Evolutionary conservation across 164 flowering plant species (phyloP).

Genomic region (Macadamia integrifolia): DNA sequence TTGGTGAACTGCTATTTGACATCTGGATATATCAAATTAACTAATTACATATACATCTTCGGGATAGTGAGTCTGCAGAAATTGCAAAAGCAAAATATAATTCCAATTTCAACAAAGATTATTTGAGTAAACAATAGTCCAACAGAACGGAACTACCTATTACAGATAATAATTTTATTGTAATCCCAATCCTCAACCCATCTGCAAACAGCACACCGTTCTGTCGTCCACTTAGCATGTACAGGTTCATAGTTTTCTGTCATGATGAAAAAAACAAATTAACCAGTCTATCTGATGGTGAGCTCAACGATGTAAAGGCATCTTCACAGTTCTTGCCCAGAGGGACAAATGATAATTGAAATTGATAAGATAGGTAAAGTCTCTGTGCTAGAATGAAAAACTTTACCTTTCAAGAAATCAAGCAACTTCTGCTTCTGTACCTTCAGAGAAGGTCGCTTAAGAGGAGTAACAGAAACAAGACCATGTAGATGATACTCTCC

Average conservation of each 20-base stretch:
- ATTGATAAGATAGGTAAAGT: background rate
- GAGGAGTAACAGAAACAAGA: conserved; percentile 41
- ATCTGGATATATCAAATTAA: conserved; percentile 37
- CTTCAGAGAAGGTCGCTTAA: conserved; percentile 59
- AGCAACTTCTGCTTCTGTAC: conserved; percentile 71
- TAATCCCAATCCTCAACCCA: conserved; percentile 99
- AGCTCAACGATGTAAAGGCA: background rate
- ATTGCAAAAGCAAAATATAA: no score
- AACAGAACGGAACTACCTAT: conserved; percentile 40
- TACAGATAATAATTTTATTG: conserved; percentile 96
- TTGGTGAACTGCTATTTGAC: conserved; percentile 99
- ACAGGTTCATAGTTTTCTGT: conserved; percentile 93
- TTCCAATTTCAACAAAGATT: no score
- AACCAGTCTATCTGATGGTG: background rate
- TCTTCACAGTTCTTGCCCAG: background rate
- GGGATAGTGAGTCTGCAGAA: no score
- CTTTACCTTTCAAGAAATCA: conserved; percentile 63
- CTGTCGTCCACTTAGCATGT: conserved; percentile 91
- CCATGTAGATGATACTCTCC: conserved; percentile 59
- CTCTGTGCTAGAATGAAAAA: background rate
- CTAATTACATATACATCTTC: background rate
- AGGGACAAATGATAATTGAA: background rate
- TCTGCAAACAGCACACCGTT: conserved; percentile 95
- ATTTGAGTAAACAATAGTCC: background rate
- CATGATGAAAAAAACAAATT: conserved; percentile 8